Percentiles rank a stretch among this genome's conserved stretches.
Evolutionary conservation across 2,329 filamentous ascomycete species (phyloP).

Genomic region (Aspergillus tamarii): DNA sequence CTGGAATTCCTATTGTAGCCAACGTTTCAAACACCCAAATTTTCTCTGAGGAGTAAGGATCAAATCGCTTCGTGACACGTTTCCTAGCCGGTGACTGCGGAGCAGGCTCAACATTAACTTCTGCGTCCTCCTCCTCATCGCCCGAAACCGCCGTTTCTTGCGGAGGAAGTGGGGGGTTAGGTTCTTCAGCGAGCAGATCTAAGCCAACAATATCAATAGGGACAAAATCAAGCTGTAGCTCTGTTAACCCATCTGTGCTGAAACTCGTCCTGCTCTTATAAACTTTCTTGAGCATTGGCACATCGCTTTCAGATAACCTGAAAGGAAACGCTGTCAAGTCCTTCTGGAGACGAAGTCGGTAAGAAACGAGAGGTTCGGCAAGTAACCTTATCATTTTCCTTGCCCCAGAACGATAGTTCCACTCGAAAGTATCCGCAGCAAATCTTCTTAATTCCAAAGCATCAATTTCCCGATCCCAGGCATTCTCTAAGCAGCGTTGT

Average conservation of each 20-base stretch:
- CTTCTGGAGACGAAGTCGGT: slow-evolving; percentile 51
- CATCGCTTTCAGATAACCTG: slow-evolving; percentile 51
- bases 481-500: slow-evolving; percentile 50
- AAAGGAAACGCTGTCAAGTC: slow-evolving; percentile 41
- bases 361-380: slow-evolving; percentile 73
- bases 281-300: slow-evolving; percentile 65
- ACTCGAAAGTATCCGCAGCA: slow-evolving; percentile 79
- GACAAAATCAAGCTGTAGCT: slow-evolving; percentile 77
- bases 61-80: slow-evolving; percentile 50
- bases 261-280: slow-evolving; percentile 70
- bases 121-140: slow-evolving; percentile 37
- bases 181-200: slow-evolving; percentile 72
- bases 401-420: slow-evolving; percentile 76
- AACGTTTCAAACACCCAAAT: slow-evolving; percentile 70
- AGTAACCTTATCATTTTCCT: slow-evolving; percentile 82
- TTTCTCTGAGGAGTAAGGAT: slow-evolving; percentile 67
- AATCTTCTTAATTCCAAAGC: slow-evolving; percentile 72
- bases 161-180: slow-evolving; percentile 55
- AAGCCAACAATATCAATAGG: slow-evolving; percentile 78
- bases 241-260: slow-evolving; percentile 73
- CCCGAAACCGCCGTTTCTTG: slow-evolving; percentile 33
- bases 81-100: slow-evolving; percentile 29
- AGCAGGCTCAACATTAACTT: slow-evolving; percentile 25
- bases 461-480: slow-evolving; percentile 68
- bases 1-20: slow-evolving; percentile 65